Evolutionary conservation across 768 basidiomycete genomes (phyloP).

Genomic region (Lentinula guzmanii): DNA sequence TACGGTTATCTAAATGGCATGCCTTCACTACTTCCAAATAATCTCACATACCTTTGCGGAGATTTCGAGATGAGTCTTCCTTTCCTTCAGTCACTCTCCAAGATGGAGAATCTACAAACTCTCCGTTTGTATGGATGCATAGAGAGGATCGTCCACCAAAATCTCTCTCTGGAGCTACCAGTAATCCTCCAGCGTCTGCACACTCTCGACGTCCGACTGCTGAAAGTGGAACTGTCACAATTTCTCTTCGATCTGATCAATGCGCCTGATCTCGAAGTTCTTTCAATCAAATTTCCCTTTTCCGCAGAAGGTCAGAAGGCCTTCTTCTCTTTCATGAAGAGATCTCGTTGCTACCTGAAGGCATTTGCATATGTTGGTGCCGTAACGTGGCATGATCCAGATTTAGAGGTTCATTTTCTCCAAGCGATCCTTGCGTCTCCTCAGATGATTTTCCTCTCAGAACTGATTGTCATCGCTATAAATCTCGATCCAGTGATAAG

Average conservation of each 20-base stretch:
- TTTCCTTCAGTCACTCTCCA: neutral
- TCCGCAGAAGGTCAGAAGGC: neutral
- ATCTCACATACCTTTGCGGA: neutral
- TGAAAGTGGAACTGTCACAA: neutral
- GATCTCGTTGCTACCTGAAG: neutral
- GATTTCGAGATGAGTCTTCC: neutral
- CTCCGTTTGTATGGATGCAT: neutral
- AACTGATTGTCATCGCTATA: neutral
- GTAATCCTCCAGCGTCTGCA: neutral
- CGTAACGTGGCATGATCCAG: neutral
- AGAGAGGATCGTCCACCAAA: neutral
- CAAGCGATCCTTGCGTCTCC: neutral
- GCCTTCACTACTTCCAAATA: neutral
- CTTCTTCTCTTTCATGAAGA: neutral
- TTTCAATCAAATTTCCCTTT: neutral
- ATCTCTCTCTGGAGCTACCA: neutral
- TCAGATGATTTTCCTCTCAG: neutral
- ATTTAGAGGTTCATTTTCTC: neutral
- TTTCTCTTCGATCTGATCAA: neutral
- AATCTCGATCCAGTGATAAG: neutral
- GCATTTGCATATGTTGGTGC: neutral
- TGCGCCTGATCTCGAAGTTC: neutral
- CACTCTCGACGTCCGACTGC: neutral
- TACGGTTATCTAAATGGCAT: neutral
- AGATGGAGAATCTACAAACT: neutral